A percentile compares a stretch with the other conserved stretches of the same genome.
Conservation (phyloP, 2,329 filamentous ascomycete genomes). For the Talaromyces pinophilus region DNA sequence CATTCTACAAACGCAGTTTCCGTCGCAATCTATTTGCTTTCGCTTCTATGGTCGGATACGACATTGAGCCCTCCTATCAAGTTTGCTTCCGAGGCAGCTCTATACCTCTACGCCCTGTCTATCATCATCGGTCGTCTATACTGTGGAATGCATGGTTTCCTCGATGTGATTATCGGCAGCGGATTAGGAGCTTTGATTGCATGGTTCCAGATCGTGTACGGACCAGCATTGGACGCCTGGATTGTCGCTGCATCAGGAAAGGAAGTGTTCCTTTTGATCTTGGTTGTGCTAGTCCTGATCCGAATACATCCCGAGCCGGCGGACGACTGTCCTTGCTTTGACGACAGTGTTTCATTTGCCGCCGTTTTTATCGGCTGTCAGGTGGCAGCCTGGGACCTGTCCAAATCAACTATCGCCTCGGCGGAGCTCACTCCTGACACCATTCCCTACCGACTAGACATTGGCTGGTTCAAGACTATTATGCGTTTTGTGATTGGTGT, state of each 20-base stretch:
- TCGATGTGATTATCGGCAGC: conserved; percentile 83
- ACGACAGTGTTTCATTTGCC: conserved; percentile 91
- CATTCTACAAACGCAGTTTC: conserved; percentile 97
- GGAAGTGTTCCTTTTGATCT: conserved; percentile 63
- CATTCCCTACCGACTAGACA: conserved; percentile 65
- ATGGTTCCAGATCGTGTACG: conserved; percentile 56
- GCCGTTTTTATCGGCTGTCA: conserved; percentile 86
- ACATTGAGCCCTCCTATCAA: conserved; percentile 61
- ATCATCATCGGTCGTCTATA: conserved; percentile 91
- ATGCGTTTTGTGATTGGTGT: conserved; percentile 77
- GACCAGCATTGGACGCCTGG: conserved; percentile 66
- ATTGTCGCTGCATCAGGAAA: conserved; percentile 65
- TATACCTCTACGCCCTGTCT: conserved; percentile 83
- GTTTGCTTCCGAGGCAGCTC: conserved; percentile 64
- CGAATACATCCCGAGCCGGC: conserved; percentile 93
- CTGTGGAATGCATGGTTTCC: conserved; percentile 97
- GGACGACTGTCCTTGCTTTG: conserved; percentile 95
- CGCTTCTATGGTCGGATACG: conserved; percentile 68
- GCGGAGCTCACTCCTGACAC: conserved; percentile 58
- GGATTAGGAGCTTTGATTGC: conserved; percentile 69
- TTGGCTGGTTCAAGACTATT: conserved; percentile 66
- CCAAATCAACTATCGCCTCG: conserved; percentile 57
- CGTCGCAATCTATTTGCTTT: conserved; percentile 80
- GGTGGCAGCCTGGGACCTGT: conserved; percentile 80
- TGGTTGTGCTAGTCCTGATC: conserved; percentile 73